Evolutionary conservation across 129 eudicot species (phyloP), one percentile per base, ranked within the genome.

Genomic region (Kitagawia praeruptora): DNA sequence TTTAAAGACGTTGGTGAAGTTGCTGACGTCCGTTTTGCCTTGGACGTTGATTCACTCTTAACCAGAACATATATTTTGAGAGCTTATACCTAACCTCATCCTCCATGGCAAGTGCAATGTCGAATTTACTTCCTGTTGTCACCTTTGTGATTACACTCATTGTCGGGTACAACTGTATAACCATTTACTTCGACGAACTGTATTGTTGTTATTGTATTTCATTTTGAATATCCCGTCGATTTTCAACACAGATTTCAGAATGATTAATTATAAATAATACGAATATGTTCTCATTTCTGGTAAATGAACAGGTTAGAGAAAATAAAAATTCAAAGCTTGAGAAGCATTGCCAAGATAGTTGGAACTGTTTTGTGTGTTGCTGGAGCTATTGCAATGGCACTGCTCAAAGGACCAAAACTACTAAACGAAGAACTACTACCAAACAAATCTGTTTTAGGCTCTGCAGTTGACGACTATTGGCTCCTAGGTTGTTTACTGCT

Each of bases 101-200:
- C 25, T 88, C 96, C 39, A 88, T 85, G 14, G 98, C 89, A 82
- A 86, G 92, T 84, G 97, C 94, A 54, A 83, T 90, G 88, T 82
- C 81, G 67, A 95, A 95, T 79, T 86, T 95, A n/a, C 88, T 90
- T 78, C 98, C 98, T 18, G 97, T 93, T 71, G 78, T 95, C 80
- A 95, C 98, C 70, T 92, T 95, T 85, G 66, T 90, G 14, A 84
- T 81, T 58, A 93, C 97, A 42, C 82, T 90, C 58, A 11, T 82
- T 49, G 61, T 87, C 64, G 98, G 97, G 97, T 95, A 87, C 1
- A 14, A 31, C 16, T 27, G 41, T 31, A 31, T 67, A 67, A 61
- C 15, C 14, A 61, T 61, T 58, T 25, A 3, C 25, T 9, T 2
- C 11, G 2, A 23, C 23, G 64, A 56, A 56, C 28, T 56, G 28